Evolutionary conservation across 2,329 filamentous ascomycete genomes (phyloP).

Genomic region (Nemania sp.): DNA sequence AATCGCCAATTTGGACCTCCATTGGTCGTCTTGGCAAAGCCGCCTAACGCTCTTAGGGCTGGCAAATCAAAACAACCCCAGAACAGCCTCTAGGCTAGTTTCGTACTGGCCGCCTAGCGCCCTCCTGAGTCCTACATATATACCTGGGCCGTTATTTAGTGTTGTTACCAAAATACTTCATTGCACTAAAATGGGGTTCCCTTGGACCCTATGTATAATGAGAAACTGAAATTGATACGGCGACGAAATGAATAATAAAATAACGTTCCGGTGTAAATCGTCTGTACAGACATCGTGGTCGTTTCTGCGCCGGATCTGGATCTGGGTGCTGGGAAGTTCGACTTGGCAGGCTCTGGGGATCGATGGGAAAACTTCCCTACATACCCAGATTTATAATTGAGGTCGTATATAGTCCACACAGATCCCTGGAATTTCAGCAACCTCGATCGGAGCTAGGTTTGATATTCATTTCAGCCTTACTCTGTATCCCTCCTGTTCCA

Average conservation of each 20-base stretch:
- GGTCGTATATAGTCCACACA: constrained; percentile 31
- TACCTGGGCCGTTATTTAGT: too few species aligned
- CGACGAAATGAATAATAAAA: too few species aligned
- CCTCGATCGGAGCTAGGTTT: constrained; percentile 31
- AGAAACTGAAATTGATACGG: neutral
- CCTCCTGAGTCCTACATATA: too few species aligned
- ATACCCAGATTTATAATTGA: neutral
- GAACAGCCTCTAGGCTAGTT: constrained; percentile 2
- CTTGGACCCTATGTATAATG: neutral
- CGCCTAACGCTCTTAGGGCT: constrained; percentile 43
- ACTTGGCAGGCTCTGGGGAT: neutral
- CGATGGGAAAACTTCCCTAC: neutral
- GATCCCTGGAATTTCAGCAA: constrained; percentile 12
- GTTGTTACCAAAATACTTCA: neutral
- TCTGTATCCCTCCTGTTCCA: constrained; percentile 21
- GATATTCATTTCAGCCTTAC: constrained; percentile 34
- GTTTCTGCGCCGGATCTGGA: neutral
- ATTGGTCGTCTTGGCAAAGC: constrained; percentile 37
- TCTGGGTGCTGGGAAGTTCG: neutral
- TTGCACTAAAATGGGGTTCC: neutral
- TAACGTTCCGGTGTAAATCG: too few species aligned
- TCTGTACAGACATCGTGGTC: neutral
- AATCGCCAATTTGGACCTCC: constrained; percentile 38
- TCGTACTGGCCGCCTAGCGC: neutral
- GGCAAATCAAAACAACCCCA: constrained; percentile 31